Evolutionary conservation across 176 grass and related monocot genomes (phyloP), one percentile per base, ranked within the genome.

Genomic region (Rhynchospora breviuscula): DNA sequence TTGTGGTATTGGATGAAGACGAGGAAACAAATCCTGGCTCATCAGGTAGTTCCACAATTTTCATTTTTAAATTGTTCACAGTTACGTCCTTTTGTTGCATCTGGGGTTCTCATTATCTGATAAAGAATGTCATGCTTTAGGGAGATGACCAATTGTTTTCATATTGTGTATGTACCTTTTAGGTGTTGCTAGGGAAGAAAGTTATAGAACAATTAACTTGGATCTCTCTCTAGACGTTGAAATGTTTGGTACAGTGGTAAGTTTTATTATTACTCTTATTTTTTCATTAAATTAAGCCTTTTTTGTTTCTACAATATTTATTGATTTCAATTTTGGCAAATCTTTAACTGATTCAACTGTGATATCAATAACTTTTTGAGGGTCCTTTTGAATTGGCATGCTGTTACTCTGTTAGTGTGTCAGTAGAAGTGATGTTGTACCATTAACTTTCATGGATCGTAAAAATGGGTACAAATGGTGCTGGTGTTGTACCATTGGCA

Each of bases 1-100:
- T 80, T 86, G 85, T 99, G 56, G 86, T 95, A 85, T 86, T 99
- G 71, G 97, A 99, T 89, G 97, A 94, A 81, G 97, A 99, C 81
- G 76, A 89, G 57, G 93, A 96, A 81, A 75, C 86, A 81, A 85
- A 19, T 79, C 44, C 61, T 63, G 86, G 86, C 70, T 71, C 44
- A 67, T 51, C 91, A 99, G 97, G 97, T 94, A 86, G 15, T 80
- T 78, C 85, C 8, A 81, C 85, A 10, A 70, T 91, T 52, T 85
- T 68, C 43, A 19, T 53, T 67, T 64, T 75, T 19, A 10, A 81
- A 72, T 79, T 51, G 22, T 84, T 71, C 60, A 19, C 51, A 74
- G 11, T n/a, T 29, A 73, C 73, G 43, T 45, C 65, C 19, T 57
- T 69, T 56, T 6, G 4, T 45, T 5, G n/a, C 72, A 53, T 67